Conservation (phyloP, 1,284 basidiomycete genomes). For the Rhodofomes roseus region DNA sequence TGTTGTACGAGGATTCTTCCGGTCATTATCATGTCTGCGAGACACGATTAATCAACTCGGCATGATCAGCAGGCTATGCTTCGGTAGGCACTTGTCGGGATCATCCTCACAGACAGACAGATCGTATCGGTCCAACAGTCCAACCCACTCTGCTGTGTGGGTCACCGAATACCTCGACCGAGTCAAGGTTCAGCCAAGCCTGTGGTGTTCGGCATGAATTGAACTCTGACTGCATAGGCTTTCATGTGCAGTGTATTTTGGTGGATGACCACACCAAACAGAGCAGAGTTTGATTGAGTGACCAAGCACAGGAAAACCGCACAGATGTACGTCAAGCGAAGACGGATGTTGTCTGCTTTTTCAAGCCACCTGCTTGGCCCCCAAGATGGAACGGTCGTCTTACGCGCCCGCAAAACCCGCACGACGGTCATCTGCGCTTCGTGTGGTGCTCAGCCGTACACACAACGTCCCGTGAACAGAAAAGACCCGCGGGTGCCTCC, state of each 20-base stretch:
- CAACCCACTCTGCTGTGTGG: too few relatives aligned
- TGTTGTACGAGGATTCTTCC: conserved; percentile 73
- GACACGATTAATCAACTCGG: conserved; percentile 2
- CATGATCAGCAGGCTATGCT: not conserved
- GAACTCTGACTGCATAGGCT: not conserved
- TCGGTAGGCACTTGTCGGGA: not conserved
- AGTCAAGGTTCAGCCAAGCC: not conserved
- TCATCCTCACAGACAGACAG: not conserved
- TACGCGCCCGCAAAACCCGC: not conserved
- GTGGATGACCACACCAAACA: not conserved
- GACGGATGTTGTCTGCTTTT: not conserved
- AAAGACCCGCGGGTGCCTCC: not conserved
- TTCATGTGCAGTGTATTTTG: too few relatives aligned
- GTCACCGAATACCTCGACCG: too few relatives aligned
- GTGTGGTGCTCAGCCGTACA: not conserved
- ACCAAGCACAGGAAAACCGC: not conserved
- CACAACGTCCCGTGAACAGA: not conserved
- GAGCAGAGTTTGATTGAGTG: not conserved
- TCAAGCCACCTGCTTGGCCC: not conserved
- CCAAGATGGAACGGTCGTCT: not conserved
- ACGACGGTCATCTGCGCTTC: not conserved
- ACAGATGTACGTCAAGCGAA: not conserved
- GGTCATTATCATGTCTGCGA: conserved; percentile 84
- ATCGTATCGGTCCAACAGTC: not conserved
- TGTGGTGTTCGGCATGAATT: not conserved